Percentiles rank a stretch among this genome's conserved stretches.
phyloP scores from a whole-genome alignment of 2,329 filamentous ascomycete species.

The Venturia aucupariae region DNA sequence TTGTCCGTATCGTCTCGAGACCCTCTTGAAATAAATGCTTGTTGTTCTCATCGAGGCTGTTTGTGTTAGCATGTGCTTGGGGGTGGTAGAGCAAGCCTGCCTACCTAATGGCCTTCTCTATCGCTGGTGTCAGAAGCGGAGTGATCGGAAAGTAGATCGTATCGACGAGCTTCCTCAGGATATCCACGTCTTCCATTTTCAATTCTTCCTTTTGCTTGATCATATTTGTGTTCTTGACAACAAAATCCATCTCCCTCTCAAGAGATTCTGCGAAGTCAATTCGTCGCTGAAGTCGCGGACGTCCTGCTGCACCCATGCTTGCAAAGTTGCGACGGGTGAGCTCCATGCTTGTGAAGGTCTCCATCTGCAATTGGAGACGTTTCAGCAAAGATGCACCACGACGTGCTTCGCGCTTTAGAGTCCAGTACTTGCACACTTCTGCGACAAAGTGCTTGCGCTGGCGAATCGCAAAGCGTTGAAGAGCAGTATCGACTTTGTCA shows the following conservation, averaged over 20 bases:
- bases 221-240: conserved; percentile 60
- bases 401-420: conserved; percentile 85
- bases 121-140: conserved; percentile 63
- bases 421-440: conserved; percentile 96
- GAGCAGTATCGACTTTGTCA: conserved; percentile 72
- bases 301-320: conserved; percentile 82
- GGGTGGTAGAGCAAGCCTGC: conserved; percentile 24
- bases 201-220: conserved; percentile 66
- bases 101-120: conserved; percentile 75
- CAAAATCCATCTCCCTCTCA: conserved; percentile 65
- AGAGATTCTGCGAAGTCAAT: conserved; percentile 80
- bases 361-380: conserved; percentile 85
- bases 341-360: conserved; percentile 96
- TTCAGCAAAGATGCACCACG: conserved; percentile 87
- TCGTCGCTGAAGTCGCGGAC: conserved; percentile 65
- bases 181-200: conserved; percentile 67
- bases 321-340: conserved; percentile 90
- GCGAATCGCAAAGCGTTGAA: conserved; percentile 72
- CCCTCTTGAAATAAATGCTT: conserved; percentile 41
- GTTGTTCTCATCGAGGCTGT: conserved; percentile 47
- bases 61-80: conserved; percentile 30
- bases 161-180: conserved; percentile 73
- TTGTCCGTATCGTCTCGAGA: conserved; percentile 43
- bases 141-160: conserved; percentile 85
- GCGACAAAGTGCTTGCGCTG: conserved; percentile 89